Base-by-base conservation (phyloP, 2,329 filamentous ascomycete species). In the Penicillium thymicola region DNA sequence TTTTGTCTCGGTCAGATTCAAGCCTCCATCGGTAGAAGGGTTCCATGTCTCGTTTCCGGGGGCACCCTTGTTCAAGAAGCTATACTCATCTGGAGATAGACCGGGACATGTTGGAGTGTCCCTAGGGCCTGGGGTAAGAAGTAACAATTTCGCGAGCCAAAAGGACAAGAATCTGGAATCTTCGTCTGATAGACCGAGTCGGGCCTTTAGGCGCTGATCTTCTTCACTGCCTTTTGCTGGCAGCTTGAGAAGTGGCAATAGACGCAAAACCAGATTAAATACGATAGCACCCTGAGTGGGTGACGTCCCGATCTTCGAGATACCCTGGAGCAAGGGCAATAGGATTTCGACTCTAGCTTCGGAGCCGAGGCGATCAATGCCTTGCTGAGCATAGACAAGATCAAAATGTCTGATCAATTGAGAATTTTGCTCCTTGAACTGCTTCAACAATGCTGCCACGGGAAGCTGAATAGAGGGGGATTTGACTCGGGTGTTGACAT, bases 341-440 rank as follows among this genome's bases (percentile, higher is more conserved):
- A 97, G 74, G 5, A 96, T 77, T 11, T 86, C 84, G 36, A 88
- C 82, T 64, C 90, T 84, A 41, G 93, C 88, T 51, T 76, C 72
- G 11, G 81, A 72, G 2, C 81, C 78, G 21, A 89, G 73, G 48
- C 87, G 80, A 50, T 82, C 81, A 43, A 90, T 79, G 38, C 93
- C 94, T 70, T 96, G 90, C 68, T 95, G 90, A 37, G 97, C 89
- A 70, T 96, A 96, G 18, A 89, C 81, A 40, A 97, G 78, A 74
- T 97, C 92, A 65, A 97, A 89, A 70, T 96, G 90, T 61, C 90
- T 88, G 62, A 99, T 85, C 37, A 97, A 80, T 1, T 87, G 79
- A 13, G 87, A 88, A 38, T 85, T 80, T 37, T 85, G 85, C 23
- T 89, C 85, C 73, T 95, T 96, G 80, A 96, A 97, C 72, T 97